Base-by-base conservation (phyloP, 2,329 filamentous ascomycete genomes). In the Aspergillus proliferans region DNA sequence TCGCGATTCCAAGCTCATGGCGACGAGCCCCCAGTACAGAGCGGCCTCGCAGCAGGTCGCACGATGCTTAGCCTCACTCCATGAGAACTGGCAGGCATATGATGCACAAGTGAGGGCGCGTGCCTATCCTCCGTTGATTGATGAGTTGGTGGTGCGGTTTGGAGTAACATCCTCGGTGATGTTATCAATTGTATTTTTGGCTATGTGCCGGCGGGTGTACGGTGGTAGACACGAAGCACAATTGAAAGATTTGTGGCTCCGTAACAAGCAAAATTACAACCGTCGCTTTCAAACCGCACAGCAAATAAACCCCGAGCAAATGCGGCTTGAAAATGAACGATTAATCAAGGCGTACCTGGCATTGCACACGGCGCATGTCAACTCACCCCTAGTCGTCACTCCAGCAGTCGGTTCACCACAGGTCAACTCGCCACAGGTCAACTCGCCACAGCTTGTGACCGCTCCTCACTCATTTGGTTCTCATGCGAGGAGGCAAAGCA, bases 81-180 rank as follows among this genome's bases (percentile, higher is more conserved):
- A 70, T 2, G 53, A 59, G 18, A 56, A 65, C 14, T 80, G 76
- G 75, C 22, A 51, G 1, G 5, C 40, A 3, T 67, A 76, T 42
- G 64, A 65, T 22, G 61, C 47, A 4, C 64, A 67, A 28, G 57
- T 67, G 48, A 57, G 52, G 22, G 33, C 42, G 18, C 67, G 74
- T 38, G 62, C 64, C 2, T 79, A 75, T 55, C 82, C 82, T 3
- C 77, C 82, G 4, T 65, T 83, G n/a, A 73, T 80, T 30, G 71
- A 74, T 47, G 83, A 86, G 56, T 65, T 86, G 24, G 61, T 72
- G 4, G 59, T 63, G n/a, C 56, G 64, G 10, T 70, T 85, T 33
- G 59, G 63, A 5, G 61, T 84, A 10, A 61, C 60, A 6, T 85
- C 82, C 0, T 60, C 68, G 0, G 69, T 75, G 1, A 64, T 86